Evolutionary conservation across 768 basidiomycete genomes (phyloP).

Genomic region (Boletus patriciae): DNA sequence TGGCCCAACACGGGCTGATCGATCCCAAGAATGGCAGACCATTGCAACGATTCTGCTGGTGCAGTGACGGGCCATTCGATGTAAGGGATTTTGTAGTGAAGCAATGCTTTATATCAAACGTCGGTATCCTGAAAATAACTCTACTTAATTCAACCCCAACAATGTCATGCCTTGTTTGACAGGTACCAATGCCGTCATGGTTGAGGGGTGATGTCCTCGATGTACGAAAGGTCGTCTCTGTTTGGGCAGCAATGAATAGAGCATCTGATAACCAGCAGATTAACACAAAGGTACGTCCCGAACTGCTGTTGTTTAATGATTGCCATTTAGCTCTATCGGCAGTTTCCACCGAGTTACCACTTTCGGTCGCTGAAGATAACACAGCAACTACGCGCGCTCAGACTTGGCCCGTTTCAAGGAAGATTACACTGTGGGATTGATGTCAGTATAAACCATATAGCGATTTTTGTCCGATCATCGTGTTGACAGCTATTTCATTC

Average conservation of each 20-base stretch:
- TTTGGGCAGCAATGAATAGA: slow-evolving; percentile 35
- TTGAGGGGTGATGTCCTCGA: slow-evolving; percentile 73
- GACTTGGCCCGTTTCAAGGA: slow-evolving; percentile 75
- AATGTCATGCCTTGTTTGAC: slow-evolving; percentile 16
- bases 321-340: background rate
- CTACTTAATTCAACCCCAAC: slow-evolving; percentile 6
- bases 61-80: slow-evolving; percentile 82
- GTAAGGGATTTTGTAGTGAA: slow-evolving; percentile 84
- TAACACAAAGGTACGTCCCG: slow-evolving; percentile 18
- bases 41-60: slow-evolving; percentile 73
- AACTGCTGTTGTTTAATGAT: background rate
- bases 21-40: slow-evolving; percentile 55
- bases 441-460: slow-evolving; percentile 51
- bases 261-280: slow-evolving; percentile 7
- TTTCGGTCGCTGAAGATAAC: slow-evolving; percentile 58
- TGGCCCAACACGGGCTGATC: slow-evolving; percentile 70
- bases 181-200: slow-evolving; percentile 74
- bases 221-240: slow-evolving; percentile 59
- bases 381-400: slow-evolving; percentile 72
- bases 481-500: slow-evolving; percentile 3
- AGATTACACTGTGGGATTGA: slow-evolving; percentile 88
- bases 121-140: slow-evolving; percentile 32
- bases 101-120: slow-evolving; percentile 86
- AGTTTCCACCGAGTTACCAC: slow-evolving; percentile 21
- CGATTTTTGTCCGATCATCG: background rate